These are phyloP conservation scores for Paecilomyces sp. DNA, from an alignment of 2,329 filamentous ascomycete species.

Conservation along the genomic window DNA sequence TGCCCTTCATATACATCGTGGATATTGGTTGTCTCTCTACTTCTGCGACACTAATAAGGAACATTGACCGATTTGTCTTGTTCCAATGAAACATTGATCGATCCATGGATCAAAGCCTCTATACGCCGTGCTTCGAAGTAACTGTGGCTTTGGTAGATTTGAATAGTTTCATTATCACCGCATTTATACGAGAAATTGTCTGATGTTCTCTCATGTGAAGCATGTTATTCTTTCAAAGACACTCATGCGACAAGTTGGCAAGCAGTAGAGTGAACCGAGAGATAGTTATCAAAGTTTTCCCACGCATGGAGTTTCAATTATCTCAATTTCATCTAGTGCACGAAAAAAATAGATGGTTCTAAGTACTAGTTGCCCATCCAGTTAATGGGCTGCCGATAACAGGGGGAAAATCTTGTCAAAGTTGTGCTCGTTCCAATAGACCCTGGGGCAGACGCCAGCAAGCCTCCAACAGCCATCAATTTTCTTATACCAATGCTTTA, in stretches of 20 bases:
- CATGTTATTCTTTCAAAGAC: not conserved
- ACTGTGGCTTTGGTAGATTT: not conserved
- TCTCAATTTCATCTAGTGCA: not conserved
- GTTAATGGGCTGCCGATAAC: not conserved
- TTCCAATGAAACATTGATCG: not conserved
- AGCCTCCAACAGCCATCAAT: slow-evolving; percentile 24
- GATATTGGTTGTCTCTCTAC: not conserved
- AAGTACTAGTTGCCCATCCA: not conserved
- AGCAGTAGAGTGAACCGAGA: not conserved
- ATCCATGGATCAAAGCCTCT: not conserved
- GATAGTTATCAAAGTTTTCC: not conserved
- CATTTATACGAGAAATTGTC: not conserved
- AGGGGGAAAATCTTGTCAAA: slow-evolving; percentile 3
- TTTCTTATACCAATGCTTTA: slow-evolving; percentile 20
- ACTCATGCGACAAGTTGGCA: not conserved
- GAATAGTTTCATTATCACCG: not conserved
- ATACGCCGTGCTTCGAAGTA: not conserved
- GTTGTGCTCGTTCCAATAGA: slow-evolving; percentile 20
- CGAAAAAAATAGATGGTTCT: not conserved
- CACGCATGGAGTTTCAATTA: not conserved
- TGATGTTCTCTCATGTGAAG: not conserved
- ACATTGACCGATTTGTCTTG: not conserved
- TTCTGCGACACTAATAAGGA: not conserved
- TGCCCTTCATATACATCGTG: not conserved
- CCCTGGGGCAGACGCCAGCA: slow-evolving; percentile 18